phyloP scores from a whole-genome alignment of 2,329 filamentous ascomycete species.

The Chaetomium olivaceum region DNA sequence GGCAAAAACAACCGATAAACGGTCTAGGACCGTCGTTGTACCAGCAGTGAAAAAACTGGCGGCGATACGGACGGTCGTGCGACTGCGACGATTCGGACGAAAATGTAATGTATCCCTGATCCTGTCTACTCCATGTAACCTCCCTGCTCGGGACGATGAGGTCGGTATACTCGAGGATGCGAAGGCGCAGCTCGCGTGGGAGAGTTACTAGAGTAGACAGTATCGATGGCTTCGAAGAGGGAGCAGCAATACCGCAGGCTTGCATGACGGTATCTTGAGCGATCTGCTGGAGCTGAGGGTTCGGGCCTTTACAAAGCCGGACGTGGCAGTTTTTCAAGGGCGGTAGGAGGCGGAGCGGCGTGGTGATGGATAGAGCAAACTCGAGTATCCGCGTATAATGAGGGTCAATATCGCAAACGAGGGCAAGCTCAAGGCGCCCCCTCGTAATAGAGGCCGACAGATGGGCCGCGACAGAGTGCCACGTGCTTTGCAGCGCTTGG shows the following conservation, averaged over 20 bases:
- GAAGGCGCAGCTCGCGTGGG: constrained; percentile 23
- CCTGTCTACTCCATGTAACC: constrained; percentile 17
- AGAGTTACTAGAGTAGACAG: constrained; percentile 12
- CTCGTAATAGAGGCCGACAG: constrained; percentile 14
- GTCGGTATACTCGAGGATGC: constrained; percentile 28
- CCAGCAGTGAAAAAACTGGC: too few species aligned
- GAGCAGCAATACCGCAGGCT: constrained; percentile 4
- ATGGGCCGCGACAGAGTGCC: too few species aligned
- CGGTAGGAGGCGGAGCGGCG: constrained; percentile 17
- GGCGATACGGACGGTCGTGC: too few species aligned
- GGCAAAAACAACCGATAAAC: constrained; percentile 5
- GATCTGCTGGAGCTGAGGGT: constrained; percentile 13
- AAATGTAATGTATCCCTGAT: background rate
- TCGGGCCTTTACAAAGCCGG: constrained; percentile 8
- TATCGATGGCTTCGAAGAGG: background rate
- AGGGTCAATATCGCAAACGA: constrained; percentile 22
- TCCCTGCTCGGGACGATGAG: constrained; percentile 26
- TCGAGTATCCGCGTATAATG: background rate
- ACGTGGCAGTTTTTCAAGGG: constrained; percentile 23
- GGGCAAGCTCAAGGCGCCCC: constrained; percentile 18
- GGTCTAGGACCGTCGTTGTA: too few species aligned
- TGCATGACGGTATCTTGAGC: constrained; percentile 21
- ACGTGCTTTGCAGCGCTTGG: too few species aligned
- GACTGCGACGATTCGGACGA: too few species aligned
- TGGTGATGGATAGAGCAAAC: constrained; percentile 4